phyloP scores from a whole-genome alignment of 208 protist species.

The Cochliopodium minus region DNA sequence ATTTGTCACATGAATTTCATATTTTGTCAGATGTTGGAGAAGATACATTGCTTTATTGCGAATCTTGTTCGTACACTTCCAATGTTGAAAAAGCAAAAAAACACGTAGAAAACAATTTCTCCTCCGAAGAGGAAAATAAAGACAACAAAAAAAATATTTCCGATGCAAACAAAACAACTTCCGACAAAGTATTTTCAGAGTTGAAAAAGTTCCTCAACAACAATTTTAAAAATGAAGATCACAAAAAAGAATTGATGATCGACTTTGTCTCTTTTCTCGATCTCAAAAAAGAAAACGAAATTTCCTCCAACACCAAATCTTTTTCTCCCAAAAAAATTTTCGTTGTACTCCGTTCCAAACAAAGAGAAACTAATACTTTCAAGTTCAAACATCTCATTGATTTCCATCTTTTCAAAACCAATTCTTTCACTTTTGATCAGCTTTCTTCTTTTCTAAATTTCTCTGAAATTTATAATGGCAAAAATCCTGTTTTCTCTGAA shows the following conservation, averaged over 20 bases:
- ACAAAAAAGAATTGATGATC: not conserved
- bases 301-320: not conserved
- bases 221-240: no score
- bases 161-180: not conserved
- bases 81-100: constrained; percentile 7
- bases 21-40: constrained; percentile 2
- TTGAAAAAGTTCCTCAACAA: no score
- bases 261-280: not conserved
- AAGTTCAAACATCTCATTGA: no score
- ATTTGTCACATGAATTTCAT: constrained; percentile 14
- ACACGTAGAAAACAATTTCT: not conserved
- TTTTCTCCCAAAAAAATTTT: not conserved
- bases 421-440: no score
- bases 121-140: not conserved
- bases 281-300: not conserved
- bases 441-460: not conserved
- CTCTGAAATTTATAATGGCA: not conserved
- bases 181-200: no score
- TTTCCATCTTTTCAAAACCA: no score
- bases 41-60: not conserved
- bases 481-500: not conserved
- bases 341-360: not conserved
- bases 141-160: not conserved
- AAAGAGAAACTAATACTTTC: no score
- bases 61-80: not conserved